Conservation (phyloP, 2,329 filamentous ascomycete genomes). For the Alternaria gansuensis region DNA sequence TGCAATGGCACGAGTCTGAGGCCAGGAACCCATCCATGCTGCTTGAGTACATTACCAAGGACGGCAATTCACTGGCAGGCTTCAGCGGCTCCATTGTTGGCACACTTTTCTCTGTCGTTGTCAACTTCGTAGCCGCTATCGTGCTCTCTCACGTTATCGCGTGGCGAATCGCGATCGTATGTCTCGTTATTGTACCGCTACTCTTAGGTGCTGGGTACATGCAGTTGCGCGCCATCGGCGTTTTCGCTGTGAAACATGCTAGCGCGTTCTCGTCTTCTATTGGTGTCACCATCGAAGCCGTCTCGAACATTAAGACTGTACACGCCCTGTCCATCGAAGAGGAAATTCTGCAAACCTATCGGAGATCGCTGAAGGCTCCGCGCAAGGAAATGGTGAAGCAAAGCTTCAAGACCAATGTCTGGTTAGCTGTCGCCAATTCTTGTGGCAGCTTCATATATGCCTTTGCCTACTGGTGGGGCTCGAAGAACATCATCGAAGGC, state of each 20-base stretch:
- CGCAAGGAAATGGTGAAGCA: constrained; percentile 60
- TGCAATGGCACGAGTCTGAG: constrained; percentile 75
- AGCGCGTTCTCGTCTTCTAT: constrained; percentile 62
- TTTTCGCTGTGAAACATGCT: constrained; percentile 65
- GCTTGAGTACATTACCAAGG: constrained; percentile 73
- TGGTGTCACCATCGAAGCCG: constrained; percentile 62
- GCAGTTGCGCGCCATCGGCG: constrained; percentile 69
- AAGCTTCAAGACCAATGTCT: constrained; percentile 64
- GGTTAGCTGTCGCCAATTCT: constrained; percentile 68
- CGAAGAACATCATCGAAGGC: constrained; percentile 72
- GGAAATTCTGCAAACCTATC: constrained; percentile 58
- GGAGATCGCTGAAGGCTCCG: constrained; percentile 57
- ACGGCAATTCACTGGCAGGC: constrained; percentile 71
- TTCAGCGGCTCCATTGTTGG: constrained; percentile 76
- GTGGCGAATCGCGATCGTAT: constrained; percentile 80
- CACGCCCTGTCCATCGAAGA: constrained; percentile 62
- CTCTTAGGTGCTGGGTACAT: constrained; percentile 74
- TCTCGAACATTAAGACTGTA: constrained; percentile 62
- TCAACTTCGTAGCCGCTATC: constrained; percentile 74
- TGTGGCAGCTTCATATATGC: constrained; percentile 75
- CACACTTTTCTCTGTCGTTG: constrained; percentile 71
- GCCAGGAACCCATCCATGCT: constrained; percentile 69
- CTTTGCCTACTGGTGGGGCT: constrained; percentile 82
- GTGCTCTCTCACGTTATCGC: constrained; percentile 74
- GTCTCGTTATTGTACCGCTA: constrained; percentile 72